phyloP scores from a whole-genome alignment of 208 protist species.

The Trypanosomatidae sp. region DNA sequence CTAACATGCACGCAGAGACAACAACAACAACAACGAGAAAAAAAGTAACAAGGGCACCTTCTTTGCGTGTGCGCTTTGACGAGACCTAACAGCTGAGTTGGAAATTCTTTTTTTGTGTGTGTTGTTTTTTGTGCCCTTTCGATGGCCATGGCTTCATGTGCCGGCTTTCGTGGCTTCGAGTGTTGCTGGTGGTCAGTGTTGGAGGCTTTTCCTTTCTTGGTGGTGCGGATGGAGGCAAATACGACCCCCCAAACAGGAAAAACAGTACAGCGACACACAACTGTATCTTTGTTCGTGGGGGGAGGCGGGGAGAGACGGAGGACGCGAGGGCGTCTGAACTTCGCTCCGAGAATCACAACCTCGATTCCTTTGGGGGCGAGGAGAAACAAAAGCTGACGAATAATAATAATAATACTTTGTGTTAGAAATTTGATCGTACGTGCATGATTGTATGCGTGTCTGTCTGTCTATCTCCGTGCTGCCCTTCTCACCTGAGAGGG shows the following conservation, averaged over 20 bases:
- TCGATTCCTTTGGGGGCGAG: too few relatives aligned
- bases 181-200: background rate
- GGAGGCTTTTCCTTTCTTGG: background rate
- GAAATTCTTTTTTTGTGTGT: too few relatives aligned
- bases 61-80: too few relatives aligned
- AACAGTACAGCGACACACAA: background rate
- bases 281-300: background rate
- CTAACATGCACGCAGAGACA: background rate
- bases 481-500: background rate
- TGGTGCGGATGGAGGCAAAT: background rate
- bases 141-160: background rate
- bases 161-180: background rate
- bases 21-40: background rate
- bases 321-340: too few relatives aligned
- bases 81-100: too few relatives aligned
- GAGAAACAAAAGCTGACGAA: too few relatives aligned
- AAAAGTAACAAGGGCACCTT: too few relatives aligned
- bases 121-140: too few relatives aligned
- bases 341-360: too few relatives aligned
- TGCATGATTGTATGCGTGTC: background rate
- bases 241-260: background rate
- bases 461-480: too few relatives aligned
- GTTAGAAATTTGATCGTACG: background rate
- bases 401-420: background rate
- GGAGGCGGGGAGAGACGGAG: too few relatives aligned